These are phyloP conservation scores for Dianthus caryophyllus DNA, from an alignment of 148 eudicot genomes.

Conservation along the genomic window DNA sequence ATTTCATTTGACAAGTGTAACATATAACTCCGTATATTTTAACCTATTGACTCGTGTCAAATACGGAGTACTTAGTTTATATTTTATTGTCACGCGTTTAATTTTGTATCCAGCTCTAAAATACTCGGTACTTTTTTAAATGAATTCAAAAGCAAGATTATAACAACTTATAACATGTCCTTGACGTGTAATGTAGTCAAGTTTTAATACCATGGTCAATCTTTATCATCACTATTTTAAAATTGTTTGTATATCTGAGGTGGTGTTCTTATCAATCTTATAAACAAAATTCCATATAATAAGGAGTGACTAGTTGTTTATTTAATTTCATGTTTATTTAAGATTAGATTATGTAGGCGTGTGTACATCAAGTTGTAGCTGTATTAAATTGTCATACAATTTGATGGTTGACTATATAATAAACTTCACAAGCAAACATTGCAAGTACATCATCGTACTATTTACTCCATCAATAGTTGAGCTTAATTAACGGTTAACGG, in stretches of 20 bases:
- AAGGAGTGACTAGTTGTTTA: neutral
- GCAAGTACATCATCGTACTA: neutral
- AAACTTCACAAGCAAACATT: neutral
- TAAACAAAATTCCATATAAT: neutral
- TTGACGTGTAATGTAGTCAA: no score
- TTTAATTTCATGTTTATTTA: neutral
- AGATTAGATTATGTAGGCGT: neutral
- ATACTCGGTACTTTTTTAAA: no score
- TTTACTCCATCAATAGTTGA: neutral
- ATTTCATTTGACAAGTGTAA: no score
- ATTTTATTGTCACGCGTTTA: no score
- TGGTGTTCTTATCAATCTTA: neutral
- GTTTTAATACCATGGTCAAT: neutral
- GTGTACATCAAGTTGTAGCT: slow-evolving; percentile 5
- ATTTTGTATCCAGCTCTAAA: no score
- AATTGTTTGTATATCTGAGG: neutral
- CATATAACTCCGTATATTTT: no score
- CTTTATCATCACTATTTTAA: neutral
- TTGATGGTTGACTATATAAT: neutral
- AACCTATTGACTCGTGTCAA: no score
- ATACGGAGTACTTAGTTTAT: no score
- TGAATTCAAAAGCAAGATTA: no score
- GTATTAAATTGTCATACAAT: neutral
- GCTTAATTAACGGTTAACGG: no score
- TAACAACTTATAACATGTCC: no score